phyloP scores from a whole-genome alignment of 2,329 filamentous ascomycete species.

The Tolypocladium guangdongense region DNA sequence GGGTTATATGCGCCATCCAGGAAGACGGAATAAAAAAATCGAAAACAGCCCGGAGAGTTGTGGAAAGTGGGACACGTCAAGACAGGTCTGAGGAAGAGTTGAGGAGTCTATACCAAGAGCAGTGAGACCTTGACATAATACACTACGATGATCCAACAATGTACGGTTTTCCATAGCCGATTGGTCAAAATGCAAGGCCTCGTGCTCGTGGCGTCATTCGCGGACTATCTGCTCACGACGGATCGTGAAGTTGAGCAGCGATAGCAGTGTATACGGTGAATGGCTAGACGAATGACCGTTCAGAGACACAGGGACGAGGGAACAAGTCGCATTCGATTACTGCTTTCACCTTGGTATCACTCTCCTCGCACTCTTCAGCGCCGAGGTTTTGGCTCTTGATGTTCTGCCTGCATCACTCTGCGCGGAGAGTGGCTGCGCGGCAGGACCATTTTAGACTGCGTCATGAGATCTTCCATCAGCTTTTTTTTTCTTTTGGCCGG shows the following conservation, averaged over 20 bases:
- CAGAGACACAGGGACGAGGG: too few species aligned
- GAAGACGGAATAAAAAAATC: conserved; percentile 2
- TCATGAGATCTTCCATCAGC: too few species aligned
- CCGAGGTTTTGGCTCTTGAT: too few species aligned
- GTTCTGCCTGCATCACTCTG: too few species aligned
- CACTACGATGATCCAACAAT: conserved; percentile 22
- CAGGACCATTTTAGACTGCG: too few species aligned
- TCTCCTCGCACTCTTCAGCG: too few species aligned
- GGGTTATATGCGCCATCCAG: conserved; percentile 4
- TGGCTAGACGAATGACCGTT: too few species aligned
- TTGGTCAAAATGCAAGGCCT: neutral
- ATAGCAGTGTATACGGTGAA: too few species aligned
- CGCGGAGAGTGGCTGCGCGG: too few species aligned
- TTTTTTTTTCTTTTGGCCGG: too few species aligned
- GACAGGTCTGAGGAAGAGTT: neutral
- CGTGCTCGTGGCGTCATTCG: neutral
- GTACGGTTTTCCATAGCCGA: neutral
- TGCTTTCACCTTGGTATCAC: too few species aligned
- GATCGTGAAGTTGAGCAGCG: neutral
- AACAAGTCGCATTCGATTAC: too few species aligned
- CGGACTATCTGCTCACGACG: neutral
- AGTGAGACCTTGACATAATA: conserved; percentile 25
- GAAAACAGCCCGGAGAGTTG: conserved; percentile 9
- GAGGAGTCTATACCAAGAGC: conserved; percentile 16
- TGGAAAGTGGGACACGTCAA: conserved; percentile 3